phyloP scores from a whole-genome alignment of 352 stramenopile genomes.

The Pythium dissimile region DNA sequence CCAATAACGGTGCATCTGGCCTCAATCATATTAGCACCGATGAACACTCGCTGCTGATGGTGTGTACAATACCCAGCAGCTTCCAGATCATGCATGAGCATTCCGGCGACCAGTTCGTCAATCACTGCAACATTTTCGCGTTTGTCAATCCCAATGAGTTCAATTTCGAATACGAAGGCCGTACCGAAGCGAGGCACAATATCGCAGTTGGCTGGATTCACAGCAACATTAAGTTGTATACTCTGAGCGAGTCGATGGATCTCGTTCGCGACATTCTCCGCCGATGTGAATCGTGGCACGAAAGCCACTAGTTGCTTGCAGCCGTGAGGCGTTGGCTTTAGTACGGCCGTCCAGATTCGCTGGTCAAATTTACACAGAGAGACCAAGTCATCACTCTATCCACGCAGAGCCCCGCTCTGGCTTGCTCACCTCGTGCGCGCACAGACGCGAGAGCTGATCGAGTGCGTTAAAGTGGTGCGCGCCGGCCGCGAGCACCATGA shows the following conservation, averaged over 20 bases:
- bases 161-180: background rate
- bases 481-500: constrained; percentile 14
- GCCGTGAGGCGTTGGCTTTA: background rate
- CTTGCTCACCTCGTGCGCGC: constrained; percentile 22
- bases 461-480: constrained; percentile 31
- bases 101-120: constrained; percentile 22
- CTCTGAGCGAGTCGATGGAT: constrained; percentile 4
- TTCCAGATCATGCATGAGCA: constrained; percentile 26
- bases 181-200: constrained; percentile 15
- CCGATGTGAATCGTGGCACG: constrained; percentile 12
- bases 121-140: constrained; percentile 6
- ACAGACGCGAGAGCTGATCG: constrained; percentile 27
- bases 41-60: background rate
- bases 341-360: constrained; percentile 21
- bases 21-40: background rate
- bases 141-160: background rate
- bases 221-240: constrained; percentile 5
- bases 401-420: background rate
- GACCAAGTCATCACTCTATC: background rate
- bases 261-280: background rate
- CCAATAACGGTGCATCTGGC: constrained; percentile 17
- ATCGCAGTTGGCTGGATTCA: constrained; percentile 13
- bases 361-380: background rate
- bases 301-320: constrained; percentile 26
- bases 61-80: constrained; percentile 17